Base-by-base conservation (phyloP, 352 stramenopile species). In the Globisporangium mamillatum region DNA sequence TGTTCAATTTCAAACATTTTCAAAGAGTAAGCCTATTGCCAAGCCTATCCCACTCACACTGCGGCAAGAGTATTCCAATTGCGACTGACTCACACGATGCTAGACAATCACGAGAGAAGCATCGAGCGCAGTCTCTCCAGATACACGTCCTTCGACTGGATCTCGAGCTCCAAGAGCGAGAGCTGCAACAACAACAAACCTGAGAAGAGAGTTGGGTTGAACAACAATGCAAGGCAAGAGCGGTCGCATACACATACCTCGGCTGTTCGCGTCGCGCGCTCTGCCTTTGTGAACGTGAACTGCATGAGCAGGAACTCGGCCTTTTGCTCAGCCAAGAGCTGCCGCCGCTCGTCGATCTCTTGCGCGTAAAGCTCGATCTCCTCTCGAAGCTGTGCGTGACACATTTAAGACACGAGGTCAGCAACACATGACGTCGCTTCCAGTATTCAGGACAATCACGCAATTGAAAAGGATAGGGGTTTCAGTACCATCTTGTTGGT, bases 71-170 rank as follows among this genome's bases (percentile, higher is more conserved):
- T 20, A 16, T 46, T 46, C 38, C 38, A 46, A 46, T 5, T 52
- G 18, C 18, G 44, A 12, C 44, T 52, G 44, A 10, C 44, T 52
- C 44, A 2, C 44, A 52, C 24, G 44, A 9, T 29, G 29, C 20
- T 46, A n/a, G 6, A 10, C 16, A 36, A 18, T 68, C 54, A 75
- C 63, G 46, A 62, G 68, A 81, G 66, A 58, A 90, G 64, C 22
- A 88, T 67, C 10, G 68, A 75, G 8, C 75, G 75, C 58, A 89
- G 64, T 65, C 83, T 84, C n/a, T 80, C 75, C 38, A 93, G 74
- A 65, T 92, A 92, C 7, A 83, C 81, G n/a, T 80, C 38, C 50
- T 92, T 91, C 20, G 83, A 77, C 63, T 88, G 65, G n/a, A 91
- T 74, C 70, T 92, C 82, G 9, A 93, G 64, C 41, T 93, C 76